Conservation (phyloP, 2,329 filamentous ascomycete genomes). For the Emergomyces africanus region DNA sequence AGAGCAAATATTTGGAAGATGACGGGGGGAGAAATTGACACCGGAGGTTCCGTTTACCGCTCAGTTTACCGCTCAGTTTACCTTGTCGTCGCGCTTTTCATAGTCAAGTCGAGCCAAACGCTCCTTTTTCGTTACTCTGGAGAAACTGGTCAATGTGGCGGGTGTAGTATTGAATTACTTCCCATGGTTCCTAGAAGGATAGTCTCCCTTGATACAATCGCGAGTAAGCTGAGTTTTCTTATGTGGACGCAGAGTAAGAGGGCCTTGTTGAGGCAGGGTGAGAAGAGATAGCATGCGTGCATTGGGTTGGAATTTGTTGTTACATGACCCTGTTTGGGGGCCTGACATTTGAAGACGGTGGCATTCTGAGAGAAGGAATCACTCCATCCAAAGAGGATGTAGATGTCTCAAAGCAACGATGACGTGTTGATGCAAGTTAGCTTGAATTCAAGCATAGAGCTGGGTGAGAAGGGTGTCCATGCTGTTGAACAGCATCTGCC, state of each 20-base stretch:
- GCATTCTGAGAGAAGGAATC: neutral
- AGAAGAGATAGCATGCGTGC: neutral
- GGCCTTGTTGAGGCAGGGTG: conserved; percentile 3
- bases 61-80: too few species aligned
- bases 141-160: conserved; percentile 38
- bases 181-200: conserved; percentile 16
- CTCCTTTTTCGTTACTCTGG: conserved; percentile 44
- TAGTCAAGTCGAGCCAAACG: conserved; percentile 39
- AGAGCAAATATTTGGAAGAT: conserved; percentile 48
- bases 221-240: conserved; percentile 6
- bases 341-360: neutral
- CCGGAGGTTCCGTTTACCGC: conserved; percentile 41
- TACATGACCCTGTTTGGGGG: neutral
- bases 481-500: neutral
- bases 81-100: conserved; percentile 37
- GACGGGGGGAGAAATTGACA: conserved; percentile 42
- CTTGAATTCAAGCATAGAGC: neutral
- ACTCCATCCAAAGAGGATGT: neutral
- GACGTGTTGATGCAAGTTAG: neutral
- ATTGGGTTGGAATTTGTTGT: neutral
- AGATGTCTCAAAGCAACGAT: neutral
- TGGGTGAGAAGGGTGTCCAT: neutral
- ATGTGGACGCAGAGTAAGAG: conserved; percentile 7
- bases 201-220: conserved; percentile 7
- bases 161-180: conserved; percentile 31